A percentile compares a stretch with the other conserved stretches of the same genome.
Conservation (phyloP, 352 stramenopile species). For the Pythium aristosporum region DNA sequence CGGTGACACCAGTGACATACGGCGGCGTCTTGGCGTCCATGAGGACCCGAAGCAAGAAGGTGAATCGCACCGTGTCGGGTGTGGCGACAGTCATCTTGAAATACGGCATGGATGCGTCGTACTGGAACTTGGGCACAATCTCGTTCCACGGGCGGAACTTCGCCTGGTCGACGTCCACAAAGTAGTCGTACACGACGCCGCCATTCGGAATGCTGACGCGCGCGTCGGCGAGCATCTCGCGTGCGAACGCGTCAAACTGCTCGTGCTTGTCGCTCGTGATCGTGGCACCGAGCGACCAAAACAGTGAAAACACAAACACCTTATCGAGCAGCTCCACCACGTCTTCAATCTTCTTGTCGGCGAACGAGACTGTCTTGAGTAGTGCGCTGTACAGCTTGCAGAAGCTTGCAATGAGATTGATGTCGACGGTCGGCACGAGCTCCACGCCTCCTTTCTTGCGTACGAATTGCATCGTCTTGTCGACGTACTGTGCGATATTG, state of each 20-base stretch:
- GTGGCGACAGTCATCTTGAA: constrained; percentile 65
- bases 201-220: constrained; percentile 36
- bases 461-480: constrained; percentile 59
- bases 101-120: constrained; percentile 40
- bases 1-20: constrained; percentile 77
- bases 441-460: constrained; percentile 48
- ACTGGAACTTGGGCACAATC: constrained; percentile 44
- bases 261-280: constrained; percentile 55
- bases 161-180: constrained; percentile 42
- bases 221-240: constrained; percentile 31
- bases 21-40: constrained; percentile 48
- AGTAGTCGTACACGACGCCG: constrained; percentile 72
- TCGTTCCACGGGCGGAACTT: constrained; percentile 35
- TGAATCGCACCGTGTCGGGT: constrained; percentile 47
- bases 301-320: constrained; percentile 75
- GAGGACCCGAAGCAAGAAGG: constrained; percentile 36
- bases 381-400: constrained; percentile 54
- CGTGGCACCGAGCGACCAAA: constrained; percentile 79
- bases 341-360: constrained; percentile 21
- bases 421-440: constrained; percentile 75
- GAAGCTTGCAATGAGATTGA: constrained; percentile 68
- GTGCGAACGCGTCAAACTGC: constrained; percentile 63
- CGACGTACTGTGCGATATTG: constrained; percentile 42
- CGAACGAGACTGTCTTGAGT: constrained; percentile 12
- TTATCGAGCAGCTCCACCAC: constrained; percentile 33